Conservation (phyloP, 2,329 filamentous ascomycete species). For the Domatiomyces globalis region DNA sequence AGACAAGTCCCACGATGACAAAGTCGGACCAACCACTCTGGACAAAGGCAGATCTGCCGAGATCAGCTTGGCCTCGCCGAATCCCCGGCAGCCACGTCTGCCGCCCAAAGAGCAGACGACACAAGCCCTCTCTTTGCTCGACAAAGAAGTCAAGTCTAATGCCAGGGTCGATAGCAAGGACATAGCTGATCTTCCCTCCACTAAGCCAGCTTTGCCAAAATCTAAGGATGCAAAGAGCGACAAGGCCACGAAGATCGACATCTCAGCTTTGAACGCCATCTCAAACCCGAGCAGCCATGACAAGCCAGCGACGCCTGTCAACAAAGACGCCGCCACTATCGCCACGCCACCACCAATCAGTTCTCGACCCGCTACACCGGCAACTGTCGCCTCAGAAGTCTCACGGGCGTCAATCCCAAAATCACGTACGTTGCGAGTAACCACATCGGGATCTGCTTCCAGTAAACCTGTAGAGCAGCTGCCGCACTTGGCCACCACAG, state of each 20-base stretch:
- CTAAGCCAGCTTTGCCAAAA: constrained; percentile 20
- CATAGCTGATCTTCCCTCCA: not conserved
- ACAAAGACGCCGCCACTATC: constrained; percentile 5
- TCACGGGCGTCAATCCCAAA: constrained; percentile 7
- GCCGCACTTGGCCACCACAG: constrained; percentile 12
- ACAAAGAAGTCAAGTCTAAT: not conserved
- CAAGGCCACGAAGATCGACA: constrained; percentile 8
- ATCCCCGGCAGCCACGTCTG: constrained; percentile 12
- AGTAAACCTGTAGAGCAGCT: constrained; percentile 9
- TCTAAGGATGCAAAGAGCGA: constrained; percentile 3
- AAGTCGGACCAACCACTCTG: not conserved
- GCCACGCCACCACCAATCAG: constrained; percentile 9
- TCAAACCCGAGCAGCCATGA: constrained; percentile 1
- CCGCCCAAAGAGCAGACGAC: not conserved
- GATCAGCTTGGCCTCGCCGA: constrained; percentile 30
- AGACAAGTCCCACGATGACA: constrained; percentile 13
- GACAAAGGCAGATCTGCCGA: constrained; percentile 19
- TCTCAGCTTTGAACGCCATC: constrained; percentile 1
- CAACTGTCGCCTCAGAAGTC: constrained; percentile 5
- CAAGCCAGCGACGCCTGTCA: constrained; percentile 7
- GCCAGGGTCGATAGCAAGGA: not conserved
- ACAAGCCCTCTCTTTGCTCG: not conserved
- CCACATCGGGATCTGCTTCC: constrained; percentile 7
- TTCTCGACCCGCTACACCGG: constrained; percentile 8
- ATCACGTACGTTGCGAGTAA: constrained; percentile 15